Conservation (phyloP, 176 grass and related monocot species). For the Musa itinerans region DNA sequence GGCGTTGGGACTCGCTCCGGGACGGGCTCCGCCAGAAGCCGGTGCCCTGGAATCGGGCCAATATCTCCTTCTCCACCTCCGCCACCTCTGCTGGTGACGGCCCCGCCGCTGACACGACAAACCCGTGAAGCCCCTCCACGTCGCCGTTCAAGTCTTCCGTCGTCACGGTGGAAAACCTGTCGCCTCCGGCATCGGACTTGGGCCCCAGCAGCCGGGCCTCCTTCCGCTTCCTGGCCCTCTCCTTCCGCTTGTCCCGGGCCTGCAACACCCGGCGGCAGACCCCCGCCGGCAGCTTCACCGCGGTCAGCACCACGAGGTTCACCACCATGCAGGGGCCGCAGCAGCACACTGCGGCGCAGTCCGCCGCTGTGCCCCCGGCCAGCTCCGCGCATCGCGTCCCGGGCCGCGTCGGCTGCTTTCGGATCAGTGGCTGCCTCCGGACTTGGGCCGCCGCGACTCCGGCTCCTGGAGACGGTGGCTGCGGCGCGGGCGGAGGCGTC, state of each 20-base stretch:
- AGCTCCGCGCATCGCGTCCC: slow-evolving; percentile 36
- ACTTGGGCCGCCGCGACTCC: not conserved
- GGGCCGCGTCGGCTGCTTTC: slow-evolving; percentile 9
- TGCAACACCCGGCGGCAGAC: slow-evolving; percentile 37
- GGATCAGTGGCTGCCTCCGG: slow-evolving; percentile 8
- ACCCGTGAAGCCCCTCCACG: not conserved
- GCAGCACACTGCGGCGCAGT: slow-evolving; percentile 51
- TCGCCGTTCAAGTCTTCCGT: slow-evolving; percentile 14
- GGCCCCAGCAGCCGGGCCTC: not conserved
- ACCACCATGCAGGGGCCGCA: slow-evolving; percentile 61
- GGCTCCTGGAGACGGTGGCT: not conserved
- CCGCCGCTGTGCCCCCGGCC: slow-evolving; percentile 63
- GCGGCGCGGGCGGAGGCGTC: not conserved
- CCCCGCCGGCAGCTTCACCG: slow-evolving; percentile 49
- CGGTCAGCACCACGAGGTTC: slow-evolving; percentile 49
- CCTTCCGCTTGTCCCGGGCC: not conserved
- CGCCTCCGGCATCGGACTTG: slow-evolving; percentile 10
- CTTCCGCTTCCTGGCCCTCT: not conserved
- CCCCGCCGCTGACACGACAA: not conserved
- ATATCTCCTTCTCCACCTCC: not conserved
- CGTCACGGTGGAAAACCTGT: not conserved
- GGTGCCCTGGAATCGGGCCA: not conserved
- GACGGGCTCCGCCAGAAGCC: slow-evolving; percentile 3
- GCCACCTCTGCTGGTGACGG: not conserved
- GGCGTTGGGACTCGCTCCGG: not conserved